Evolutionary conservation across 768 basidiomycete species (phyloP), one percentile per base, ranked within the genome.

Genomic region (Mycena epipterygia): DNA sequence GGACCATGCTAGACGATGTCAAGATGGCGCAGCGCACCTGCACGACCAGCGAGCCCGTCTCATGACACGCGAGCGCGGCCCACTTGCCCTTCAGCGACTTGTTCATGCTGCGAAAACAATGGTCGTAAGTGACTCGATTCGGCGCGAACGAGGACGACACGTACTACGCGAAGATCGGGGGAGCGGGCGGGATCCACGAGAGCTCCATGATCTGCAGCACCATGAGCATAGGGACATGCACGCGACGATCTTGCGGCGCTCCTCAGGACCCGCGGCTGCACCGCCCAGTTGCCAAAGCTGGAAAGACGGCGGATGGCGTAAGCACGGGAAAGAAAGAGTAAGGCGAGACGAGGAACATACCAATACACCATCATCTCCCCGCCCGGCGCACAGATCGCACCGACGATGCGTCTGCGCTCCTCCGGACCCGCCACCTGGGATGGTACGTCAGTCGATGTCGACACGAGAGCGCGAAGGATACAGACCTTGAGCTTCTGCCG

Each of bases 341-440:
- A n/a, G n/a, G 41, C 51, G 44, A 17, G 39, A 55, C 41, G 21
- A 46, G 52, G 52, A 14, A 73, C 81, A 41, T 76, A 92, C 92
- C 93, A 86, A 78, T 95, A 92, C 66, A 93, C 94, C 95, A 96
- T 96, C 95, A 95, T 95, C 78, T 96, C 95, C 71, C 93, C 94
- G 1, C 95, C 94, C 14, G 90, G 88, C 44, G 89, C 86, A 69
- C 93, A 94, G 65, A 95, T 95, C 55, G 95, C 95, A 75, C 95
- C 93, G 19, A 96, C 91, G 51, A 96, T 95, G 80, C 94, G 95
- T 6, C 87, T 87, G 2, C 95, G 86, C 77, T 95, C 94, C 58
- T 90, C 88, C 23, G 85, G 73, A 73, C 95, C 93, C 5, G 95
- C 94, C 21, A 95, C 93, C 68, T 69, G 44, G n/a, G n/a, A n/a